Conservation (phyloP, 2,329 filamentous ascomycete genomes). For the Cryphonectria naterciae region DNA sequence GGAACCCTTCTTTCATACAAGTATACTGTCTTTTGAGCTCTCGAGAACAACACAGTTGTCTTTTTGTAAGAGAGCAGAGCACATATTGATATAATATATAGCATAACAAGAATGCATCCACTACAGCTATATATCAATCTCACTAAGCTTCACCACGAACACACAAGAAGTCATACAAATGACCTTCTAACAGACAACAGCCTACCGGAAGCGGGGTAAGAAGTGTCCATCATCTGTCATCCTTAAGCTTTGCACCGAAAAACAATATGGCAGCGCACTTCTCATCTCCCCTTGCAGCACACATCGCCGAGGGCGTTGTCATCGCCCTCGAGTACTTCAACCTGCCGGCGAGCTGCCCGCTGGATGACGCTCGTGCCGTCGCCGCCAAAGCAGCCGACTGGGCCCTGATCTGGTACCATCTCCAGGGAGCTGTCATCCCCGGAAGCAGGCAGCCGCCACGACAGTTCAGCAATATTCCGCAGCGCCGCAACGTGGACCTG, state of each 20-base stretch:
- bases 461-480: neutral
- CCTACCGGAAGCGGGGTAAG: too few species aligned
- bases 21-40: too few species aligned
- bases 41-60: neutral
- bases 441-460: neutral
- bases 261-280: neutral
- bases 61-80: neutral
- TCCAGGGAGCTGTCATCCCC: neutral
- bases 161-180: neutral
- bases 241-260: too few species aligned
- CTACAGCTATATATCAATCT: neutral
- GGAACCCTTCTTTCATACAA: too few species aligned
- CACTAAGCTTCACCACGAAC: neutral
- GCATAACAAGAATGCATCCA: neutral
- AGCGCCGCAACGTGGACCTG: neutral
- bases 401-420: neutral
- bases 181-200: too few species aligned
- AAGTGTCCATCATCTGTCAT: too few species aligned
- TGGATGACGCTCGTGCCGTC: neutral
- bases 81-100: neutral
- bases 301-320: neutral
- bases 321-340: neutral
- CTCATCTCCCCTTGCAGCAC: neutral
- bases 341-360: neutral
- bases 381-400: neutral